Evolutionary conservation across 179 eudicot species (phyloP), one percentile per base, ranked within the genome.

Genomic region (Silene coronaria): DNA sequence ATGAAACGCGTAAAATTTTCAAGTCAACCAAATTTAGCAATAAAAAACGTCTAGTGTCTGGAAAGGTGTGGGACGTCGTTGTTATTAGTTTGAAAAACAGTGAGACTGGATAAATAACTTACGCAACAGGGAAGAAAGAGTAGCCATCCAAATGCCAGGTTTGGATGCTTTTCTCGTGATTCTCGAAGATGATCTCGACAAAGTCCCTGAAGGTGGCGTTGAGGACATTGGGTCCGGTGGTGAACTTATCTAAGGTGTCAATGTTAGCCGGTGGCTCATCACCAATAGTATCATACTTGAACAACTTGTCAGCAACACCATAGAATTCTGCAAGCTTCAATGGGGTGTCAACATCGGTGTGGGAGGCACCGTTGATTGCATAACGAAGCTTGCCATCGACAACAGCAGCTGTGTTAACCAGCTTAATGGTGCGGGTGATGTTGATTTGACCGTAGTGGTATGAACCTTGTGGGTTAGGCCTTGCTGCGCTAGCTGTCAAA

Each of bases 391-490:
- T 89, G 3, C 89, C 89, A 26, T 81, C 86, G 14, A 75, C 83
- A 0, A 72, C 21, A 13, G 84, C 86, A 6, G 75, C 81, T 0
- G 87, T 75, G 73, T 73, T 84, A 19, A 66, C 86, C 27, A 89
- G 22, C 80, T 78, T 85, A 64, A 89, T 83, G 67, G 92, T 89
- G 1, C 92, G 79, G 16, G 89, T 81, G 28, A 89, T 85, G 84
- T 84, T 84, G 77, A 89, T 89, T 22, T 87, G 70, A 0, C 92
- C 92, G 8, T 89, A 89, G 72, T 85, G 88, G 85, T 85, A 89
- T 3, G 92, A 87, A 0, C 92, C 92, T 67, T 89, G 92, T 21
- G 92, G 92, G 73, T 89, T 89, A 6, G 92, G 92, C 67, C 92
- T 80, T 46, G 92, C 90, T n/a, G 88, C 90, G 32, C 88, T 85